A percentile compares a stretch with the other conserved stretches of the same genome.
Conservation (phyloP, 2,329 filamentous ascomycete genomes). For the Pseudogymnoascus destructans region DNA sequence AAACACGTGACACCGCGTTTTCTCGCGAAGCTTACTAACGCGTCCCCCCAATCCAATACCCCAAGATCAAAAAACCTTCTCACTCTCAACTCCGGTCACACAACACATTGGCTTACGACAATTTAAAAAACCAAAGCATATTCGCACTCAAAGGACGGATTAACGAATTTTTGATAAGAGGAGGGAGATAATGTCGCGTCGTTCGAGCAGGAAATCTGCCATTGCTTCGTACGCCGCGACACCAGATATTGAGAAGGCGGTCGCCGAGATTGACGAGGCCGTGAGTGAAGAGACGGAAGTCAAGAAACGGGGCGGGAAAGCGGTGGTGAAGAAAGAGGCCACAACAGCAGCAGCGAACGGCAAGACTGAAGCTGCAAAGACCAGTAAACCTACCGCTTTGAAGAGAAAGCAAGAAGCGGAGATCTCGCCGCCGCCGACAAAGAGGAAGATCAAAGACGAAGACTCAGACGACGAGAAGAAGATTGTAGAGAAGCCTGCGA, state of each 20-base stretch:
- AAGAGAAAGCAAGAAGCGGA: not conserved
- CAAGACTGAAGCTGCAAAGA: not conserved
- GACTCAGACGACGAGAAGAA: constrained; percentile 18
- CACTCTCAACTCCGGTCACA: not conserved
- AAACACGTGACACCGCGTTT: not conserved
- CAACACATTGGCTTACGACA: not conserved
- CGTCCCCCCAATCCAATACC: not conserved
- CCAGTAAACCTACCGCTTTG: not conserved
- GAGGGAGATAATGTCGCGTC: constrained; percentile 19
- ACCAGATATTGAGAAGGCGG: constrained; percentile 14
- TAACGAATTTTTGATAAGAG: not conserved
- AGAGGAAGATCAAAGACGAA: constrained; percentile 22
- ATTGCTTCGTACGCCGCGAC: constrained; percentile 5
- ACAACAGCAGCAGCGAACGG: not conserved
- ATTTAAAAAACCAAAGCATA: not conserved
- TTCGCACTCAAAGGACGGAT: not conserved
- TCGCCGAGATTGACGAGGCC: constrained; percentile 11
- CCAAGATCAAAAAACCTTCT: not conserved
- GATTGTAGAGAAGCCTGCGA: constrained; percentile 15
- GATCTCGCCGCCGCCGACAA: not conserved
- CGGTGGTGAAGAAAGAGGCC: constrained; percentile 11
- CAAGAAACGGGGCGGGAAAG: constrained; percentile 14
- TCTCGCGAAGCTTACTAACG: not conserved
- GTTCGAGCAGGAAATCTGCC: constrained; percentile 17
- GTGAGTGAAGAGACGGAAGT: constrained; percentile 7